Evolutionary conservation across 345 rosid genomes (phyloP).

Genomic region (Passiflora organensis): DNA sequence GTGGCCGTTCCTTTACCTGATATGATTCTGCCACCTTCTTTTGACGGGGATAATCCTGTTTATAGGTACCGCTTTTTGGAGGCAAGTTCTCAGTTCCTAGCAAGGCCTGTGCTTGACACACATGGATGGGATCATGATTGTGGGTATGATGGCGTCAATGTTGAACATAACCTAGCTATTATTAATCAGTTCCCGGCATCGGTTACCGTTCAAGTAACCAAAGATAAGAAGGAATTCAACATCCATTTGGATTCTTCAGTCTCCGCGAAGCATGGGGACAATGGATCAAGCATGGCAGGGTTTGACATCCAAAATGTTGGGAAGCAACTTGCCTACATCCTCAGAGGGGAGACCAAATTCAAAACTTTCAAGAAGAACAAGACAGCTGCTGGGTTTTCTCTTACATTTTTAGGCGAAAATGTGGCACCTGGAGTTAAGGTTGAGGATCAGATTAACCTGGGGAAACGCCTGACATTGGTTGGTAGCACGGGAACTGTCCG

Average conservation of each 20-base stretch:
- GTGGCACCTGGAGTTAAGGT: constrained; percentile 76
- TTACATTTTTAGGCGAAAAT: constrained; percentile 82
- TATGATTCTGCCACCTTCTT: constrained; percentile 85
- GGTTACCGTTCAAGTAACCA: constrained; percentile 74
- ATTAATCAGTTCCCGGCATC: constrained; percentile 65
- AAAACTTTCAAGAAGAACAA: constrained; percentile 67
- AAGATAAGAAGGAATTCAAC: constrained; percentile 93
- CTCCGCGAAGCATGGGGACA: constrained; percentile 72
- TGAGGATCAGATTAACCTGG: constrained; percentile 78
- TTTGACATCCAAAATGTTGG: constrained; percentile 95
- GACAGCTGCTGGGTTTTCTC: constrained; percentile 65
- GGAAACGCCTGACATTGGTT: constrained; percentile 66
- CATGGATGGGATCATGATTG: constrained; percentile 99
- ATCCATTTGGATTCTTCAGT: constrained; percentile 89
- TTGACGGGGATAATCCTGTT: constrained; percentile 78
- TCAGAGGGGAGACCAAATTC: constrained; percentile 84
- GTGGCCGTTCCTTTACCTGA: constrained; percentile 89
- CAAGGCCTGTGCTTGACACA: constrained; percentile 85
- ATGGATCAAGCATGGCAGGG: constrained; percentile 86
- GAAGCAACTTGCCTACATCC: constrained; percentile 78
- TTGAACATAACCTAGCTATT: constrained; percentile 66
- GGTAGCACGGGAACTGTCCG: constrained; percentile 81
- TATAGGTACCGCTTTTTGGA: constrained; percentile 88
- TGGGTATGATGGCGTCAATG: constrained; percentile 89
- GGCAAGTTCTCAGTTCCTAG: constrained; percentile 74